Base-by-base conservation (phyloP, 2,329 filamentous ascomycete genomes). In the Calonectria multiphialidica region DNA sequence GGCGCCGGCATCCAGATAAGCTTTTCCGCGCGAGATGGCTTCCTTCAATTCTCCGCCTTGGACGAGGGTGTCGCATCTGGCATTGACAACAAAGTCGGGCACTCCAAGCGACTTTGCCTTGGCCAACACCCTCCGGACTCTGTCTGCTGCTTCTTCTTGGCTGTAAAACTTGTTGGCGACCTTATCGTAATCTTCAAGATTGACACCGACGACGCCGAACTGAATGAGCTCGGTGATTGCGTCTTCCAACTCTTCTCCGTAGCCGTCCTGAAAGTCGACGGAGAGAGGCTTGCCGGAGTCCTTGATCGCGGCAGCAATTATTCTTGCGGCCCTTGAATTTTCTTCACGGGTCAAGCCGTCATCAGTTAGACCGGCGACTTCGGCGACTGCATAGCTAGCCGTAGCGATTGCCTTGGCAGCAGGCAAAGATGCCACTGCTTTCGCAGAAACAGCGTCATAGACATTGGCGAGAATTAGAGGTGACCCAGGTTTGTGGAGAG, bases 31-130 rank as follows among this genome's bases (percentile, higher is more conserved):
- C 59, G 81, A 78, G 64, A 91, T 83, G 2, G 86, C 88, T 50
- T 90, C 87, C 5, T 82, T 79, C n/a, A 90, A 68, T 3, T 75
- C 78, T 23, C 64, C 78, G 66, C 79, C 86, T 70, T 82, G 63
- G 16, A 82, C 74, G 3, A 90, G 81, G 5, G 88, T 82, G 81
- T 92, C 90, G 10, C 87, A 89, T 9, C 90, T 81, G 3, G 90
- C 90, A 81, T 87, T 91, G 65, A 90, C 76, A n/a, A 86, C 88
- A 75, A 90, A 90, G 70, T 88, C 86, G 0, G 86, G 85, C 8
- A 66, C 30, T 2, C 63, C 63, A 30, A 66, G 63, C 5, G 63
- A 28, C 12, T 50, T 2, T 6, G 59, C 59, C 15, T 63, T 63
- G 13, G 42, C 18, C 28, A 63, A 5, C 25, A 63, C 42, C 18